phyloP scores from a whole-genome alignment of 805 yeast genomes.

The Candida incommunis region DNA sequence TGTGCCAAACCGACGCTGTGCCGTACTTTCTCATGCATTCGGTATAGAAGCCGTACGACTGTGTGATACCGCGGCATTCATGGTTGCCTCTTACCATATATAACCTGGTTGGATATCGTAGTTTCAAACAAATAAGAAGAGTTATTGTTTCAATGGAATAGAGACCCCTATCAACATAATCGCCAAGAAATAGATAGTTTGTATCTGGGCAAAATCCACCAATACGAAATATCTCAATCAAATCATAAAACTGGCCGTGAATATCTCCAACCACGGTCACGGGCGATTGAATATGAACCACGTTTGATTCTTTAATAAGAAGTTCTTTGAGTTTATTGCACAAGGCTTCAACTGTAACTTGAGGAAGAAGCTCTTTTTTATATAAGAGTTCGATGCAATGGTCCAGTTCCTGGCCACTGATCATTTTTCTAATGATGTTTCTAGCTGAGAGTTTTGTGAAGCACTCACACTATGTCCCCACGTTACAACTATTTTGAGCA shows the following conservation, averaged over 20 bases:
- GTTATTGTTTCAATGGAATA: constrained; percentile 89
- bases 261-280: constrained; percentile 95
- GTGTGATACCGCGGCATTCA: constrained; percentile 92
- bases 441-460: too few species aligned
- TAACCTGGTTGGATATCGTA: constrained; percentile 78
- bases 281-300: constrained; percentile 71
- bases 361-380: constrained; percentile 53
- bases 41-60: constrained; percentile 91
- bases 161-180: constrained; percentile 91
- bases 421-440: too few species aligned
- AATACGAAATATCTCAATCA: constrained; percentile 80
- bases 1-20: constrained; percentile 64
- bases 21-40: constrained; percentile 90
- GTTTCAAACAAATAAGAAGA: constrained; percentile 62
- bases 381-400: constrained; percentile 55
- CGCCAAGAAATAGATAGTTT: constrained; percentile 85
- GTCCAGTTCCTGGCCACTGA: constrained; percentile 31
- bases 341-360: constrained; percentile 51
- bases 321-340: constrained; percentile 76
- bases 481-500: too few species aligned
- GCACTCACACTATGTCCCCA: too few species aligned
- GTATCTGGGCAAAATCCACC: constrained; percentile 93
- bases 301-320: constrained; percentile 69
- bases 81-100: constrained; percentile 86
- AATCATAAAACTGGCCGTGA: constrained; percentile 93